These are phyloP conservation scores for Neurospora intermedia DNA, from an alignment of 495 filamentous ascomycete genomes.

Conservation along the genomic window DNA sequence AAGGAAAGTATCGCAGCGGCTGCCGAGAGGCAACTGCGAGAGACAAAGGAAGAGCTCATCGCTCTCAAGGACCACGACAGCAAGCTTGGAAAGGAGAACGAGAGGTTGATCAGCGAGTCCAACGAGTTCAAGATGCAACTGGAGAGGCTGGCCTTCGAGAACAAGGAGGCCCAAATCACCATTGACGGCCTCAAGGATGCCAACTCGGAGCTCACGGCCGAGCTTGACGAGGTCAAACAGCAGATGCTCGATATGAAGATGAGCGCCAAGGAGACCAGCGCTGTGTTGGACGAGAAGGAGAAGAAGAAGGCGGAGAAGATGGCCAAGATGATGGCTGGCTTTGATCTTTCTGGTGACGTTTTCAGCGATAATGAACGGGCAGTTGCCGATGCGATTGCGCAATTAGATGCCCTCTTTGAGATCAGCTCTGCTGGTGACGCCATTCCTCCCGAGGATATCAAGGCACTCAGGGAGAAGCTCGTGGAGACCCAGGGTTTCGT, in stretches of 20 bases:
- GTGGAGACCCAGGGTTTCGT: constrained; percentile 86
- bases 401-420: constrained; percentile 67
- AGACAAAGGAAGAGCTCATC: constrained; percentile 72
- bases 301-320: constrained; percentile 97
- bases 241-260: constrained; percentile 92
- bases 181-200: constrained; percentile 97
- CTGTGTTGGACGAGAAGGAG: constrained; percentile 87
- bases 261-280: constrained; percentile 84
- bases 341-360: constrained; percentile 80
- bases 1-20: constrained; percentile 72
- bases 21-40: constrained; percentile 65
- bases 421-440: constrained; percentile 64
- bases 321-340: constrained; percentile 99
- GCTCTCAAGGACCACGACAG: constrained; percentile 72
- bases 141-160: constrained; percentile 88
- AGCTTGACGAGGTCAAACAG: constrained; percentile 93
- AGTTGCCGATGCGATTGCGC: constrained; percentile 69
- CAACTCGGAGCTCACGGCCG: constrained; percentile 79
- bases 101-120: constrained; percentile 68
- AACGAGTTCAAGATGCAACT: constrained; percentile 93
- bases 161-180: constrained; percentile 86
- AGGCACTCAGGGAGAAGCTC: constrained; percentile 63
- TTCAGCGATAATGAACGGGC: constrained; percentile 85
- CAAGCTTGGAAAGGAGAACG: constrained; percentile 75
- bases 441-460: constrained; percentile 70